A percentile compares a stretch with the other conserved stretches of the same genome.
These are phyloP conservation scores for Graphiopsis chlorocephala DNA, from an alignment of 2,329 filamentous ascomycete genomes.

Conservation along the genomic window DNA sequence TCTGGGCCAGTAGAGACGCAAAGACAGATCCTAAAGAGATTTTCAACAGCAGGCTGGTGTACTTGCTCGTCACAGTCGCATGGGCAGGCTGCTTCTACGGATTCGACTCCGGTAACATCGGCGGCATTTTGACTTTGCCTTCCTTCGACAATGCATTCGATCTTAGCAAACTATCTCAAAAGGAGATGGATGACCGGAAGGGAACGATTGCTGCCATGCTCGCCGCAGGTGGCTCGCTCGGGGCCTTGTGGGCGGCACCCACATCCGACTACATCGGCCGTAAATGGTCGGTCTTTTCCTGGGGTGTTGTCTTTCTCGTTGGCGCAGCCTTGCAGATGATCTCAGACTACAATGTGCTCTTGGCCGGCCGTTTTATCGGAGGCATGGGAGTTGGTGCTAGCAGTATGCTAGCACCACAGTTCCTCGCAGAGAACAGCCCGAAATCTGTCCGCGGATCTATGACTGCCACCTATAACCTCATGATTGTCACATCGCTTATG, in stretches of 20 bases:
- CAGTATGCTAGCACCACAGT: constrained; percentile 22
- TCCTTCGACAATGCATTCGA: constrained; percentile 23
- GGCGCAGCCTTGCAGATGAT: constrained; percentile 23
- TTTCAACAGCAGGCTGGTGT: constrained; percentile 20
- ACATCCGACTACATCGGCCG: constrained; percentile 20
- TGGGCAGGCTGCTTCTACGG: constrained; percentile 23
- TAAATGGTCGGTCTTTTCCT: constrained; percentile 23
- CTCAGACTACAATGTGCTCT: constrained; percentile 19
- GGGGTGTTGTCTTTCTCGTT: constrained; percentile 21
- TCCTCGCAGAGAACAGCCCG: constrained; percentile 21
- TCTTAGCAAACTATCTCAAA: constrained; percentile 17
- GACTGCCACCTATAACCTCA: constrained; percentile 22
- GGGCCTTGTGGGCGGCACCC: constrained; percentile 19
- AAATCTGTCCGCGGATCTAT: constrained; percentile 23
- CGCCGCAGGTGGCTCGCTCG: constrained; percentile 22
- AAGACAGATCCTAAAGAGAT: constrained; percentile 20
- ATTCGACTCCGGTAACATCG: constrained; percentile 23
- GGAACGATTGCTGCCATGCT: constrained; percentile 22
- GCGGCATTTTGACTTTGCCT: constrained; percentile 20
- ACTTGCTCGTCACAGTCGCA: constrained; percentile 19
- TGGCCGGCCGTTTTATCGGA: constrained; percentile 21
- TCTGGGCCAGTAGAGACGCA: constrained; percentile 21
- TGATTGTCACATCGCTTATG: constrained; percentile 20
- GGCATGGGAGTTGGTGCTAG: constrained; percentile 22
- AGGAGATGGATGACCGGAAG: constrained; percentile 10